These are phyloP conservation scores for Rutstroemia sp. DNA, from an alignment of 2,329 filamentous ascomycete genomes.

Conservation along the genomic window DNA sequence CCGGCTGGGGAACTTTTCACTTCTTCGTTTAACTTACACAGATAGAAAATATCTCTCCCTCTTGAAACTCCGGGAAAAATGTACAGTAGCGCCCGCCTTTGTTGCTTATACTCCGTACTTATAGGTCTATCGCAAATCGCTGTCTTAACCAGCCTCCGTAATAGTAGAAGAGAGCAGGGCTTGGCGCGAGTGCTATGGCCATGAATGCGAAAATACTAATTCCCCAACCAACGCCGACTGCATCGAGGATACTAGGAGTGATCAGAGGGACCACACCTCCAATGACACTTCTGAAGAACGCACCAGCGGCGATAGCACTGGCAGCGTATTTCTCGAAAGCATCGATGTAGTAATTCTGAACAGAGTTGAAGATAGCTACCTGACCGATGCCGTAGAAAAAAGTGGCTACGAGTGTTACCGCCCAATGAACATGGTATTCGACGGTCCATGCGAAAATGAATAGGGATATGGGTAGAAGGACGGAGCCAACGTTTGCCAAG, in stretches of 20 bases:
- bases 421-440: conserved; percentile 47
- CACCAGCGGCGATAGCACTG: conserved; percentile 41
- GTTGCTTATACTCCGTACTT: not conserved
- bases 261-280: conserved; percentile 40
- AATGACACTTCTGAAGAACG: conserved; percentile 38
- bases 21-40: too few relatives aligned
- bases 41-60: too few relatives aligned
- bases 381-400: conserved; percentile 42
- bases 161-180: conserved; percentile 40
- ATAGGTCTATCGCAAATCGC: conserved; percentile 34
- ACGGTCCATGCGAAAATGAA: conserved; percentile 55
- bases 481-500: conserved; percentile 41
- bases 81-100: not conserved
- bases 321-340: conserved; percentile 43
- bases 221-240: conserved; percentile 41
- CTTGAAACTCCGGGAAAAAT: not conserved
- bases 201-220: conserved; percentile 41
- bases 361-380: conserved; percentile 44
- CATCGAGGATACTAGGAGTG: conserved; percentile 36
- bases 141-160: conserved; percentile 40
- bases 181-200: conserved; percentile 38
- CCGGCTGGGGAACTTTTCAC: too few relatives aligned
- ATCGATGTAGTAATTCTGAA: conserved; percentile 49
- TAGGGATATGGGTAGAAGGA: conserved; percentile 48
- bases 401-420: conserved; percentile 45